Conservation (phyloP, 1,139 yeast species). For the Yamadazyma dushanensis region DNA sequence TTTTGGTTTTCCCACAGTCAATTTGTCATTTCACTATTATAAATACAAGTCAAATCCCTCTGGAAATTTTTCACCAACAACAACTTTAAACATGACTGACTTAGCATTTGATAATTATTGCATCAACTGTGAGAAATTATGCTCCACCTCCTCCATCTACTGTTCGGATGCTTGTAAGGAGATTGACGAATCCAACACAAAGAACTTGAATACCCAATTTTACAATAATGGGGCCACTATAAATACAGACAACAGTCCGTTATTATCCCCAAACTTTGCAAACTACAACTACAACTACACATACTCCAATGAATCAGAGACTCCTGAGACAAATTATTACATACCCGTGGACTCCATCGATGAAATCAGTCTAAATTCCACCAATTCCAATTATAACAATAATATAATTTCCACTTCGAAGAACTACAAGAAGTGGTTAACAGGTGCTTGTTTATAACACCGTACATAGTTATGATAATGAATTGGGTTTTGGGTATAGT, state of each 20-base stretch:
- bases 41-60: slow-evolving; percentile 3
- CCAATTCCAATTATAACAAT: slow-evolving; percentile 9
- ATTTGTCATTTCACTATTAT: slow-evolving; percentile 3
- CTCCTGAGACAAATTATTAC: slow-evolving; percentile 6
- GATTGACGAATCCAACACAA: slow-evolving; percentile 36
- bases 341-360: slow-evolving; percentile 15
- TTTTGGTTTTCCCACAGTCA: not conserved
- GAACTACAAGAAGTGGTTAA: slow-evolving; percentile 46
- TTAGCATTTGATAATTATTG: slow-evolving; percentile 60
- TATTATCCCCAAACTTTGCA: slow-evolving; percentile 14
- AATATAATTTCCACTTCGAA: slow-evolving; percentile 27
- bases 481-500: slow-evolving; percentile 7
- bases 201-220: slow-evolving; percentile 9
- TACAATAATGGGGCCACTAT: slow-evolving; percentile 1
- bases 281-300: slow-evolving; percentile 7
- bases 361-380: slow-evolving; percentile 15
- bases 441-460: slow-evolving; percentile 20
- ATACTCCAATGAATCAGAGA: slow-evolving; percentile 2
- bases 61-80: slow-evolving; percentile 1
- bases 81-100: slow-evolving; percentile 13
- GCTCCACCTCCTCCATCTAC: slow-evolving; percentile 52
- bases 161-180: slow-evolving; percentile 60
- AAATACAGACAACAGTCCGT: slow-evolving; percentile 11
- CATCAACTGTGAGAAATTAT: slow-evolving; percentile 62
- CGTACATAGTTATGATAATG: slow-evolving; percentile 4